Evolutionary conservation across 169 alveolate genomes (phyloP).

Genomic region (Plasmodium coatneyi): DNA sequence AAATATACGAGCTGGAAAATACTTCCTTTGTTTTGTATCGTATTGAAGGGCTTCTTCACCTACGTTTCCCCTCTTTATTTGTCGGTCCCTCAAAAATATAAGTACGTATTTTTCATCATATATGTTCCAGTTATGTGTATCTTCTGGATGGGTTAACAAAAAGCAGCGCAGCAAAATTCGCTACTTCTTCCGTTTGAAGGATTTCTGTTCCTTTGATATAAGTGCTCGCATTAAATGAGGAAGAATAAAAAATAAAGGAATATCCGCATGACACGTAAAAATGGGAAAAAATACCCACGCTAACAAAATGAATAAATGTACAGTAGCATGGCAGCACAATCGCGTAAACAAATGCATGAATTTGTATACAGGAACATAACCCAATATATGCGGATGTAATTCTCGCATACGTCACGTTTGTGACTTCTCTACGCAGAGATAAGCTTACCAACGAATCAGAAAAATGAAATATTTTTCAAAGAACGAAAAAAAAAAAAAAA

Average conservation of each 20-base stretch:
- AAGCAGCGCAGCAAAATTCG: background rate
- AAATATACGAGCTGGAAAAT: background rate
- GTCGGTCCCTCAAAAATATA: background rate
- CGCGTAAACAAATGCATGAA: background rate
- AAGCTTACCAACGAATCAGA: background rate
- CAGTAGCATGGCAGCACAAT: conserved; percentile 2
- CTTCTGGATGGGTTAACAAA: background rate
- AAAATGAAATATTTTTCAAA: background rate
- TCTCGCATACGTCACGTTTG: background rate
- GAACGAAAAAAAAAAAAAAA: background rate
- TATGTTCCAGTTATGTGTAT: background rate
- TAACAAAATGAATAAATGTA: background rate
- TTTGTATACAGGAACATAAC: background rate
- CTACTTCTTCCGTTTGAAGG: background rate
- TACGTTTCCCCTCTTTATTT: background rate
- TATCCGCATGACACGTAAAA: conserved; percentile 5
- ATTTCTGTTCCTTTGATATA: background rate
- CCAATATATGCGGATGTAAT: background rate
- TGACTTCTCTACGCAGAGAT: background rate
- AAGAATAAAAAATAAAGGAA: background rate
- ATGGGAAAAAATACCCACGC: background rate
- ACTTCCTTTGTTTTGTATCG: background rate
- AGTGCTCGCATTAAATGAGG: background rate
- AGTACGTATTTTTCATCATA: background rate
- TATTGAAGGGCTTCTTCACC: background rate